Percentiles rank a stretch among this genome's conserved stretches.
Evolutionary conservation across 331 rosid species (phyloP).

Genomic region (Dryas integrifolia): DNA sequence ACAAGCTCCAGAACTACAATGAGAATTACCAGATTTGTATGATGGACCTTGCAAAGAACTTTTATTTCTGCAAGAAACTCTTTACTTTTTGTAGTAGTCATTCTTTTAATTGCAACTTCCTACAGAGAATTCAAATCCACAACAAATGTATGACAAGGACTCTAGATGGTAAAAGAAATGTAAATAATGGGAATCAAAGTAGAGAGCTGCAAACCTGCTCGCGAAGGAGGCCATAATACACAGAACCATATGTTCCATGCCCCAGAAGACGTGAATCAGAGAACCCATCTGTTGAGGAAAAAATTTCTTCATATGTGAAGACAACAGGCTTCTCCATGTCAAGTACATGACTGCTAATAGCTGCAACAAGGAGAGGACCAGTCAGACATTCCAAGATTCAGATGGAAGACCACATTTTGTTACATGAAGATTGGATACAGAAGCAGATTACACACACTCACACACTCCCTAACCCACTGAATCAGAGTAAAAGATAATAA

Average conservation of each 20-base stretch:
- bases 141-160: constrained; percentile 23
- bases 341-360: constrained; percentile 59
- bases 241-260: constrained; percentile 97
- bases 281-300: constrained; percentile 72
- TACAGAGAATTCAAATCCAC: constrained; percentile 36
- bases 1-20: constrained; percentile 28
- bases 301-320: constrained; percentile 75
- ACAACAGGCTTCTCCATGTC: constrained; percentile 82
- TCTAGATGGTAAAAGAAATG: constrained; percentile 7
- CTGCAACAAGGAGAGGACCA: constrained; percentile 44
- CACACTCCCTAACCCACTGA: neutral
- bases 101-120: constrained; percentile 98
- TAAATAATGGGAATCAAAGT: constrained; percentile 1
- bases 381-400: constrained; percentile 22
- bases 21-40: constrained; percentile 79
- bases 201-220: constrained; percentile 66
- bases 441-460: neutral
- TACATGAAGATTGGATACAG: neutral
- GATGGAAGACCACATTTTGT: constrained; percentile 10
- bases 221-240: constrained; percentile 67
- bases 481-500: neutral
- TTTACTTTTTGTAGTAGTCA: constrained; percentile 89
- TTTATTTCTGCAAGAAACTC: constrained; percentile 88
- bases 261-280: constrained; percentile 91
- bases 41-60: constrained; percentile 96